A percentile compares a stretch with the other conserved stretches of the same genome.
Conservation (phyloP, 345 rosid species). For the Excoecaria cochinchinensis region DNA sequence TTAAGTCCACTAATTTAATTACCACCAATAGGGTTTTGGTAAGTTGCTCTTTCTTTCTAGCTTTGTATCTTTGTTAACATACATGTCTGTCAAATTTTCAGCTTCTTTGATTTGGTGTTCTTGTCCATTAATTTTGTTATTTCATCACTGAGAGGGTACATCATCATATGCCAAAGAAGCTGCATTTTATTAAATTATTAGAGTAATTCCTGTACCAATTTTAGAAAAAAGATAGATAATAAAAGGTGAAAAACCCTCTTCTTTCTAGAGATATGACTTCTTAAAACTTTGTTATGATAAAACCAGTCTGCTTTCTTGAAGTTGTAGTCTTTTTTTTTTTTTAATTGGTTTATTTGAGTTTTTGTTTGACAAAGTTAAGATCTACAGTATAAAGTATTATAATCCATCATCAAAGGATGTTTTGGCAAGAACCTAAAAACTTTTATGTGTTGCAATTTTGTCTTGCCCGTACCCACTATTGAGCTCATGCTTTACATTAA, state of each 20-base stretch:
- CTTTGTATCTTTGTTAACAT: conserved; percentile 19
- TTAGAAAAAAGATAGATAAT: conserved; percentile 10
- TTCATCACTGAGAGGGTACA: conserved; percentile 21
- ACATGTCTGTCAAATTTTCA: conserved; percentile 16
- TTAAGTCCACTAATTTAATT: conserved; percentile 37
- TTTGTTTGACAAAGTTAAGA: conserved; percentile 27
- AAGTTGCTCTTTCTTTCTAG: conserved; percentile 22
- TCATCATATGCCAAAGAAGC: conserved; percentile 23
- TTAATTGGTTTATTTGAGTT: conserved; percentile 1
- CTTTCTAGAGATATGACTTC: conserved; percentile 22
- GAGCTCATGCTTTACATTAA: background rate
- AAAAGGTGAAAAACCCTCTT: conserved; percentile 13
- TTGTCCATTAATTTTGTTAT: conserved; percentile 22
- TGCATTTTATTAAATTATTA: conserved; percentile 18
- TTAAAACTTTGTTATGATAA: conserved; percentile 20
- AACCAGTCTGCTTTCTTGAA: conserved; percentile 30
- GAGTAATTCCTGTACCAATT: conserved; percentile 20
- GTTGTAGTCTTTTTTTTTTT: conserved; percentile 16
- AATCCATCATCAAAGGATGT: conserved; percentile 14
- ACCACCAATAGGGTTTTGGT: conserved; percentile 33
- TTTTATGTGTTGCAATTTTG: conserved; percentile 16
- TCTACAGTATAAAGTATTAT: conserved; percentile 33
- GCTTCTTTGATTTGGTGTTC: conserved; percentile 18
- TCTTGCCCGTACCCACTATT: conserved; percentile 9
- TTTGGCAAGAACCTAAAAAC: conserved; percentile 1